A percentile compares a stretch with the other conserved stretches of the same genome.
Evolutionary conservation across 495 filamentous ascomycete genomes (phyloP).

Genomic region (Articulospora tetracladia): DNA sequence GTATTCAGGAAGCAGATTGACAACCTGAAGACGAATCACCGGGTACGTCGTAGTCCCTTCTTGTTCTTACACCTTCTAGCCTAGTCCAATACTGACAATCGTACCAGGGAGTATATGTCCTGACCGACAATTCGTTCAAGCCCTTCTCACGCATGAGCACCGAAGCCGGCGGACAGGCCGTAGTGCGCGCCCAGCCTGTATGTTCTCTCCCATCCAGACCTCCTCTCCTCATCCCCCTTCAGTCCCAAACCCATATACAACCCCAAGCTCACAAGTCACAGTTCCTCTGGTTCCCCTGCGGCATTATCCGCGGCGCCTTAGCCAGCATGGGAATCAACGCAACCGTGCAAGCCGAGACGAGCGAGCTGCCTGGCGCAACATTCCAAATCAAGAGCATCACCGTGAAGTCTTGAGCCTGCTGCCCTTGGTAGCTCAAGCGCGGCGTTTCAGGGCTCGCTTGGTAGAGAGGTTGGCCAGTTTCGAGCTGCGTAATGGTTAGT

Average conservation of each 20-base stretch:
- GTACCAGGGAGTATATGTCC: constrained; percentile 82
- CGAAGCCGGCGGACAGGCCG: constrained; percentile 64
- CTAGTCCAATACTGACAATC: not conserved
- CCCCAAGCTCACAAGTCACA: constrained; percentile 27
- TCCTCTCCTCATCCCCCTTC: constrained; percentile 4
- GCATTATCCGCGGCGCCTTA: constrained; percentile 82
- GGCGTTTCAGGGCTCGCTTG: no score
- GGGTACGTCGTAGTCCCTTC: constrained; percentile 46
- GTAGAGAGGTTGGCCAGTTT: no score
- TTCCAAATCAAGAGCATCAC: constrained; percentile 93
- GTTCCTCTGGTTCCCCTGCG: constrained; percentile 95
- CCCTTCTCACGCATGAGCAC: constrained; percentile 86
- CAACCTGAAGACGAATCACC: constrained; percentile 97
- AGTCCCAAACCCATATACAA: not conserved
- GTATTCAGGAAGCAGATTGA: constrained; percentile 96
- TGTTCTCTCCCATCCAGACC: no score
- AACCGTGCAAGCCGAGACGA: constrained; percentile 83
- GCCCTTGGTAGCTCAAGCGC: not conserved
- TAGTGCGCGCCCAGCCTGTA: constrained; percentile 78
- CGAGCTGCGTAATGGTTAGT: no score
- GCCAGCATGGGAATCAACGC: constrained; percentile 88
- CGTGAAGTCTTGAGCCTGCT: constrained; percentile 44
- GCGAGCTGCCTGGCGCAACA: constrained; percentile 79
- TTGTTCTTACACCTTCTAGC: not conserved
- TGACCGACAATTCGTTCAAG: constrained; percentile 90